Evolutionary conservation across 2,329 filamentous ascomycete genomes (phyloP).

Genomic region (Calonectria montana): DNA sequence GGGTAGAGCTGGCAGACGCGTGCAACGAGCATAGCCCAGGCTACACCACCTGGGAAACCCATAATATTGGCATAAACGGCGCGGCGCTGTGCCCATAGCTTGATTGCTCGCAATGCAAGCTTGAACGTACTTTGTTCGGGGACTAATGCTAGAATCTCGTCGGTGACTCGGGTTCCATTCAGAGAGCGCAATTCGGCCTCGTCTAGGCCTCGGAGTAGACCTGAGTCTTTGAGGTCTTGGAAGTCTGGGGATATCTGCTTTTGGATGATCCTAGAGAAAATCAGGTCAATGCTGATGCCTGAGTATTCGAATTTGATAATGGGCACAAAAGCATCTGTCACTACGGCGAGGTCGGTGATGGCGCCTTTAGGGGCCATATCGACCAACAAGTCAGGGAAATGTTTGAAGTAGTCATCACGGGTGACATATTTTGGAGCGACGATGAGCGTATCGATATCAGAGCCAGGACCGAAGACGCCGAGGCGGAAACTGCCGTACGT

Average conservation of each 20-base stretch:
- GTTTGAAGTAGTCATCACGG: slow-evolving; percentile 90
- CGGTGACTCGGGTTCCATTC: slow-evolving; percentile 94
- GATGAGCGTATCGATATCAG: slow-evolving; percentile 97
- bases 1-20: slow-evolving; percentile 97
- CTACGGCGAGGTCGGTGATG: slow-evolving; percentile 85
- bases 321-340: slow-evolving; percentile 92
- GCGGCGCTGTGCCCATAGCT: slow-evolving; percentile 93
- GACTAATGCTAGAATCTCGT: slow-evolving; percentile 89
- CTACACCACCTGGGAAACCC: slow-evolving; percentile 95
- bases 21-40: slow-evolving; percentile 98
- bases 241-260: slow-evolving; percentile 75
- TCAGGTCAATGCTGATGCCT: slow-evolving; percentile 94
- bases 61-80: slow-evolving; percentile 97
- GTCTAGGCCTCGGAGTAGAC: slow-evolving; percentile 85
- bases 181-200: slow-evolving; percentile 89
- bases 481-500: slow-evolving; percentile 96
- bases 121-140: slow-evolving; percentile 92
- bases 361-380: slow-evolving; percentile 81
- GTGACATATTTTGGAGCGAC: slow-evolving; percentile 90
- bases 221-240: slow-evolving; percentile 83
- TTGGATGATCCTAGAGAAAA: slow-evolving; percentile 81
- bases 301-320: slow-evolving; percentile 97
- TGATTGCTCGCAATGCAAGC: slow-evolving; percentile 89
- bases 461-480: slow-evolving; percentile 93
- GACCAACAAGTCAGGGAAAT: slow-evolving; percentile 84